These are phyloP conservation scores for Hippophae gyantsensis DNA, from an alignment of 306 rosid genomes.

Conservation along the genomic window DNA sequence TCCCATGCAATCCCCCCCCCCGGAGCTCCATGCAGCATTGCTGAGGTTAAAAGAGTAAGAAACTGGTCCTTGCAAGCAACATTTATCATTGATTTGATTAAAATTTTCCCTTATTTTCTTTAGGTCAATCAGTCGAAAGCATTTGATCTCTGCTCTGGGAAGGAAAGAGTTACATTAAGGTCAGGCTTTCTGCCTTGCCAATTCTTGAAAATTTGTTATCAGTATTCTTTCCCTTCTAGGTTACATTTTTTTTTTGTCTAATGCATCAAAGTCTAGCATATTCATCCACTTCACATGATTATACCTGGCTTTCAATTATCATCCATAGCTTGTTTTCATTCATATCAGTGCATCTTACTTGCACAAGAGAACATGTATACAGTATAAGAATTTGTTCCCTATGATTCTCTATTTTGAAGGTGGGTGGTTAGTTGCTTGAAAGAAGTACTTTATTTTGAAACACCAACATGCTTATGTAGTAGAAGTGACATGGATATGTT, in stretches of 20 bases:
- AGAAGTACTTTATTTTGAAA: too few relatives aligned
- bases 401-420: too few relatives aligned
- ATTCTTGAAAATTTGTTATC: constrained; percentile 21
- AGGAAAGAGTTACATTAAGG: constrained; percentile 54
- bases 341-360: background rate
- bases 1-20: background rate
- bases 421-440: too few relatives aligned
- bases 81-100: constrained; percentile 6
- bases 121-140: constrained; percentile 64
- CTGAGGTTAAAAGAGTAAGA: constrained; percentile 8
- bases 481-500: too few relatives aligned
- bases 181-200: constrained; percentile 19
- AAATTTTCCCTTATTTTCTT: constrained; percentile 16
- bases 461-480: too few relatives aligned
- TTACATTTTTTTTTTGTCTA: constrained; percentile 1
- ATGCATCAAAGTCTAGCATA: background rate
- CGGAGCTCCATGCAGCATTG: background rate
- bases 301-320: background rate
- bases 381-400: too few relatives aligned
- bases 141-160: constrained; percentile 38
- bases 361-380: background rate
- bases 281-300: background rate
- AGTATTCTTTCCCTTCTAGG: constrained; percentile 6
- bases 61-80: constrained; percentile 7
- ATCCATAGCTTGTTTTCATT: too few relatives aligned